These are phyloP conservation scores for Liriodendron chinense DNA, from an alignment of 164 flowering plant species.

Conservation along the genomic window DNA sequence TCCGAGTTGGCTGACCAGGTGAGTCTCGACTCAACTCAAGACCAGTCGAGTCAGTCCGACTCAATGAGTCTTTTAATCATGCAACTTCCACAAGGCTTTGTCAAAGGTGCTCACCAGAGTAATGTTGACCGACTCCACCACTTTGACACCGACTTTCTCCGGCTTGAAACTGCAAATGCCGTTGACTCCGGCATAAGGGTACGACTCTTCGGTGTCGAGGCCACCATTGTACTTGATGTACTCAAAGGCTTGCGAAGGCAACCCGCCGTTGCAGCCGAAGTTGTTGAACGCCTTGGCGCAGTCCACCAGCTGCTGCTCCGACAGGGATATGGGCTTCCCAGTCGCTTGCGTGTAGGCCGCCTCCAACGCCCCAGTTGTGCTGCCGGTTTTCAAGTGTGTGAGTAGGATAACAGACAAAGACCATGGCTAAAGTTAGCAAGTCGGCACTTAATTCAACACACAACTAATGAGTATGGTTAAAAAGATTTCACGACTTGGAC, in stretches of 20 bases:
- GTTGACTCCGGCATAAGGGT: constrained; percentile 81
- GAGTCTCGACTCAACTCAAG: background rate
- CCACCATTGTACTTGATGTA: constrained; percentile 95
- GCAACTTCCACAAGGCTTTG: background rate
- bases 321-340: constrained; percentile 73
- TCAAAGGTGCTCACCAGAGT: constrained; percentile 45
- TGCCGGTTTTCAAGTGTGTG: constrained; percentile 25
- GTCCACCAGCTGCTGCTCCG: constrained; percentile 99
- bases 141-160: constrained; percentile 65
- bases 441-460: background rate
- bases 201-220: constrained; percentile 87
- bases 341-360: constrained; percentile 92
- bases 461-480: too few relatives aligned
- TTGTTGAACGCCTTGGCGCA: constrained; percentile 88
- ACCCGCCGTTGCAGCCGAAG: constrained; percentile 91
- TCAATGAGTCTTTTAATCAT: too few relatives aligned
- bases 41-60: too few relatives aligned
- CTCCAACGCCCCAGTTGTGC: constrained; percentile 96
- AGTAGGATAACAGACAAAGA: background rate
- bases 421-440: background rate
- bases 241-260: constrained; percentile 97
- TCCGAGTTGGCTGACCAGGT: background rate
- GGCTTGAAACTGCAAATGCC: constrained; percentile 72
- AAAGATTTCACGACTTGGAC: too few relatives aligned
- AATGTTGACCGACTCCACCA: constrained; percentile 79